Percentiles rank a stretch among this genome's conserved stretches.
These are phyloP conservation scores for Trametes cinnabarina DNA, from an alignment of 768 basidiomycete genomes.

Conservation along the genomic window DNA sequence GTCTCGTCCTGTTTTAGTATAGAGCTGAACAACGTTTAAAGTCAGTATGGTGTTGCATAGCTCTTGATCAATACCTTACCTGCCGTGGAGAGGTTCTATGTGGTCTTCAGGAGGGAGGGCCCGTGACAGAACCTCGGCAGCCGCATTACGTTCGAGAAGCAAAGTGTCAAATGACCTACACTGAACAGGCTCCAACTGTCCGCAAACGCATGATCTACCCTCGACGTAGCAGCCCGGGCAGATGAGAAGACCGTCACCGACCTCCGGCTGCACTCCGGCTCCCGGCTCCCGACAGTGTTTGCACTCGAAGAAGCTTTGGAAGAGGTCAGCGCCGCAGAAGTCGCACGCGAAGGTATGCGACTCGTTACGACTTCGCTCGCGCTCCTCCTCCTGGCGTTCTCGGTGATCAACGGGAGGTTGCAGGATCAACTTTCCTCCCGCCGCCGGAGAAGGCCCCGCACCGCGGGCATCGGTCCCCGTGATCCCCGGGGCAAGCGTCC, in stretches of 20 bases:
- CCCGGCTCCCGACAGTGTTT: slow-evolving; percentile 34
- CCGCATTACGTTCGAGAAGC: slow-evolving; percentile 41
- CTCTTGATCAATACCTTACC: neutral
- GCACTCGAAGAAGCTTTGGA: slow-evolving; percentile 81
- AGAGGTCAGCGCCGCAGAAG: slow-evolving; percentile 80
- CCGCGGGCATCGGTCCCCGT: neutral
- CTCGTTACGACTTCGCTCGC: slow-evolving; percentile 7
- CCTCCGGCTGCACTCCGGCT: neutral
- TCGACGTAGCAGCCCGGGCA: slow-evolving; percentile 77
- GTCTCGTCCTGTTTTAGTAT: neutral
- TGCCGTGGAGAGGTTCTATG: neutral
- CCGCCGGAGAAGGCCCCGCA: neutral
- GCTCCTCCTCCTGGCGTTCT: slow-evolving; percentile 12
- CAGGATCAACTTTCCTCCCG: neutral
- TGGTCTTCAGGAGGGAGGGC: neutral
- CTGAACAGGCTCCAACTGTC: slow-evolving; percentile 59
- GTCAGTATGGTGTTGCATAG: neutral
- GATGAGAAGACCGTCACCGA: slow-evolving; percentile 48
- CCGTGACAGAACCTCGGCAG: slow-evolving; percentile 28
- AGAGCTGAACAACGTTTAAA: neutral
- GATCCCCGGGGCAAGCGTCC: neutral
- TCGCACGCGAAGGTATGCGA: slow-evolving; percentile 52
- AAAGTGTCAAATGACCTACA: slow-evolving; percentile 50
- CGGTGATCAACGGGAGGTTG: neutral
- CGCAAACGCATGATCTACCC: slow-evolving; percentile 70